Conservation (phyloP, 2,329 filamentous ascomycete genomes). For the Alternaria burnsii region DNA sequence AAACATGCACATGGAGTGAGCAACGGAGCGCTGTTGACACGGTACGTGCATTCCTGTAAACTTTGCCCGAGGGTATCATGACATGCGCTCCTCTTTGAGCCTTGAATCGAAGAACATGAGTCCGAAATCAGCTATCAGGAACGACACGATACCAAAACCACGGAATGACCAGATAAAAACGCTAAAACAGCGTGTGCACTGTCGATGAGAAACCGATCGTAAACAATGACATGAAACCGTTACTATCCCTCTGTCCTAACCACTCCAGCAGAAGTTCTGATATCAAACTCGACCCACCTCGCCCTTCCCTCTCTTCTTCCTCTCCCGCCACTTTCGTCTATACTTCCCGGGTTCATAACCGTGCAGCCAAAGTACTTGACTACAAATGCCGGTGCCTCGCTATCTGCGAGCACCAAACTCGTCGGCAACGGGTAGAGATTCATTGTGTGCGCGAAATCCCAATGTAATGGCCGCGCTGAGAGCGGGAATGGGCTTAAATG, state of each 20-base stretch:
- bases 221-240: not conserved
- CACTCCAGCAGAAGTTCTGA: conserved; percentile 36
- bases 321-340: conserved; percentile 68
- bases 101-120: too few species aligned
- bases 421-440: conserved; percentile 90
- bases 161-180: not conserved
- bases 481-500: conserved; percentile 87
- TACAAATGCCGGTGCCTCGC: conserved; percentile 81
- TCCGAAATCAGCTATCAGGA: accelerated
- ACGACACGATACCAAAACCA: not conserved
- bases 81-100: too few species aligned
- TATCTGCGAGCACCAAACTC: conserved; percentile 81
- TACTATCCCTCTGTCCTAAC: conserved; percentile 36
- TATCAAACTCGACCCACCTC: conserved; percentile 85
- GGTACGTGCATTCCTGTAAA: too few species aligned
- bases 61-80: too few species aligned
- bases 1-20: too few species aligned
- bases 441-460: conserved; percentile 82
- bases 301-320: conserved; percentile 71
- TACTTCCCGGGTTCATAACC: conserved; percentile 87
- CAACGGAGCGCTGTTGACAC: too few species aligned
- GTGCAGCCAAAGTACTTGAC: conserved; percentile 95
- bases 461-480: conserved; percentile 81
- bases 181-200: not conserved
- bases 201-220: not conserved